Evolutionary conservation across 805 yeast species (phyloP), one percentile per base, ranked within the genome.

Genomic region (Sungouiozyma intestinalis): DNA sequence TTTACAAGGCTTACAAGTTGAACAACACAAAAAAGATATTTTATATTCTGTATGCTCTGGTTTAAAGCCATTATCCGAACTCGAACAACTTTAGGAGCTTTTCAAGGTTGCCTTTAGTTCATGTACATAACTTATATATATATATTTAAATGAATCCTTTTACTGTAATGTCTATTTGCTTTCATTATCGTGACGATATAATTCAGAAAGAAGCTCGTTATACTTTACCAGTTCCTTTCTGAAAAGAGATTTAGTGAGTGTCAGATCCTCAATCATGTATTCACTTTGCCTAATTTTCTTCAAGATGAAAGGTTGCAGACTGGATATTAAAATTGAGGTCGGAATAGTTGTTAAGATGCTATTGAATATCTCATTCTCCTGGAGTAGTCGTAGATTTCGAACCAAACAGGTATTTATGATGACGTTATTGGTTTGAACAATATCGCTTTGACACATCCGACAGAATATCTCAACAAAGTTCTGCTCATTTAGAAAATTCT

Each of bases 1-100:
- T 39, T 48, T 60, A 41, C 55, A 55, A 36, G 48, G 9, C 11
- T 24, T 24, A 11, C 29, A 24, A 11, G 6, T 43, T 21, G 42
- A 54, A 31, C 48, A 46, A 27, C 17, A 45, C 16, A 48, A 41
- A 9, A 43, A 40, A 31, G 54, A 52, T 38, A 38, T 48, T 17
- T 36, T 58, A 8, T 50, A 50, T 32, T 49, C 57, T 20, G 55
- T 59, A 16, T 60, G 65, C 40, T 54, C 63, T 15, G 65, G 63
- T 38, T 39, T 54, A 18, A 54, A 50, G 31, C 59, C 62, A 20
- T 41, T 57, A 21, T 50, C 29, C 6, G 29, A 24, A 24, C 29
- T 24, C 11, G 29, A 24, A 24, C 29, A 24, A 6, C 11, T 24
- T 7, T 24, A 24, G 11, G 29, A 24, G 29, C 29, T 24, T 6